Evolutionary conservation across 108 stramenopile species (phyloP).

Genomic region (Chaetoceros tenuissimus): DNA sequence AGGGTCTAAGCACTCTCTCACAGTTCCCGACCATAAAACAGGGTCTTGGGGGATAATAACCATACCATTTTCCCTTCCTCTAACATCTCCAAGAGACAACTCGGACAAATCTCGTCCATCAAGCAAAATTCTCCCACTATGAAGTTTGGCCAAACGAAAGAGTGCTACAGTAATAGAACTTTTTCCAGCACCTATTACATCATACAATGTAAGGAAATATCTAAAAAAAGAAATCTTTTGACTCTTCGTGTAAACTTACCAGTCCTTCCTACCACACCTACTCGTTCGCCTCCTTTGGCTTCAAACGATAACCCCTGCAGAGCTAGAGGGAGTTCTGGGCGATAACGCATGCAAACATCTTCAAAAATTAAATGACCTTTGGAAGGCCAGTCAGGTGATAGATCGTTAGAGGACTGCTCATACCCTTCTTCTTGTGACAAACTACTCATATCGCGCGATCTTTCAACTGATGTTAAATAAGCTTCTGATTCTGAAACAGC

Average conservation of each 20-base stretch:
- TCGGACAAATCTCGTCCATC: slow-evolving; percentile 72
- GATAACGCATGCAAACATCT: slow-evolving; percentile 65
- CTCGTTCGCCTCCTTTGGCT: slow-evolving; percentile 56
- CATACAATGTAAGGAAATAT: slow-evolving; percentile 72
- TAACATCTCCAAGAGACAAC: slow-evolving; percentile 66
- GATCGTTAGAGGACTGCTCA: slow-evolving; percentile 16
- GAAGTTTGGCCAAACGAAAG: slow-evolving; percentile 40
- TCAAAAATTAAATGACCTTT: slow-evolving; percentile 51
- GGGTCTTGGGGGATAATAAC: slow-evolving; percentile 95
- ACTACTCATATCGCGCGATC: slow-evolving; percentile 63
- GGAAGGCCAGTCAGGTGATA: slow-evolving; percentile 44
- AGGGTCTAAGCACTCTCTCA: slow-evolving; percentile 91
- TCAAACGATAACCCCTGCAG: slow-evolving; percentile 62
- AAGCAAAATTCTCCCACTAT: slow-evolving; percentile 55
- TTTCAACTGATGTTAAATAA: slow-evolving; percentile 76
- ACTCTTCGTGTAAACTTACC: too few relatives aligned
- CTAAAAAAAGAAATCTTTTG: too few relatives aligned
- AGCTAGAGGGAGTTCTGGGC: slow-evolving; percentile 59
- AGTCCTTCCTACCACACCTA: slow-evolving; percentile 81
- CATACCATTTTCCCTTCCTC: slow-evolving; percentile 60
- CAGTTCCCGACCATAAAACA: slow-evolving; percentile 84
- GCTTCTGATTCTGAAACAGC: slow-evolving; percentile 72
- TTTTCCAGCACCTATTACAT: slow-evolving; percentile 62
- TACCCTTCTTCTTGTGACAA: slow-evolving; percentile 47
- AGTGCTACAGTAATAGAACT: slow-evolving; percentile 57